Base-by-base conservation (phyloP, 2,329 filamentous ascomycete species). In the Ascochyta pisi region DNA sequence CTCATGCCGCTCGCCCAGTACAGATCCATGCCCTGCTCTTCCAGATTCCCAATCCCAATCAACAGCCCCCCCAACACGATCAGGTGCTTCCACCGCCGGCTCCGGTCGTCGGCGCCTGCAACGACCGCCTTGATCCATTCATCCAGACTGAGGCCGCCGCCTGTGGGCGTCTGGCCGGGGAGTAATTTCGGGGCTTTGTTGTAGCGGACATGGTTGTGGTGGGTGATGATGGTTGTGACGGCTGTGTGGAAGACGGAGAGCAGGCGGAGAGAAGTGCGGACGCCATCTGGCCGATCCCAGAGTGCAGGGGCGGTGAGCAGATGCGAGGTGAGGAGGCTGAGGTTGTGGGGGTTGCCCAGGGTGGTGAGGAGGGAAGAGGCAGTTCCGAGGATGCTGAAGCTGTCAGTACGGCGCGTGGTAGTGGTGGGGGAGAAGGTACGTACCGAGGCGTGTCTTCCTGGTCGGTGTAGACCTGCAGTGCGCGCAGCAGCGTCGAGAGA, bases 21-120 rank as follows among this genome's bases (percentile, higher is more conserved):
- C 41, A 86, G 78, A 37, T 87, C 83, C 57, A 85, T 82, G 15
- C 83, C 74, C 35, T 74, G 70, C 63, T 75, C 69, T 61, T 77
- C 73, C 24, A 73, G 61, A 34, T 58, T 69, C 3, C 67, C 89
- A 69, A 93, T 88, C 8, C 91, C 92, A 70, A 94, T 83, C 54
- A 96, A 76, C 22, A 96, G 79, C 3, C 92, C 93, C 0, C 88
- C 87, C 8, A 96, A 83, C 5, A 93, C 83, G n/a, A 96, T 80
- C 27, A 92, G 76, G 74, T 96, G 92, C 73, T 92, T 88, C 92
- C 92, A 96, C 68, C 91, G 81, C 16, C 82, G 84, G 27, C 80
- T 88, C 64, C 80, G 82, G 40, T 84, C 85, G 67, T 88, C 83
- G 15, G 86, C 85, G 8, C 85, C 86, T 37, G 79, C 80, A 2